These are phyloP conservation scores for Leptoxyphium fumago DNA, from an alignment of 2,329 filamentous ascomycete species.

Conservation along the genomic window DNA sequence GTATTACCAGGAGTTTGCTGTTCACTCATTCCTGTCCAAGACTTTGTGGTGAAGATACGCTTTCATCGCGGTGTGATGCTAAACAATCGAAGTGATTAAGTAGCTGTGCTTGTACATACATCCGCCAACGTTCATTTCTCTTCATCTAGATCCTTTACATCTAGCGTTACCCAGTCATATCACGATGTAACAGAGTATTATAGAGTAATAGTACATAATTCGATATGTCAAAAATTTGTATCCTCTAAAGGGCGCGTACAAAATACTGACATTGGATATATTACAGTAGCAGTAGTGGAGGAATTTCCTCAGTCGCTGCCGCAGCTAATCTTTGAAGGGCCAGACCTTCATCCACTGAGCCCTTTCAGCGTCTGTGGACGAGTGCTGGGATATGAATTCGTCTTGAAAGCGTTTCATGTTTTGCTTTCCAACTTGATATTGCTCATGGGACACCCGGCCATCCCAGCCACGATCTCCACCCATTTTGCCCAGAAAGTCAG, in stretches of 20 bases:
- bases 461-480: constrained; percentile 5
- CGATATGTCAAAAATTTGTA: no score
- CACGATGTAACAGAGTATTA: no score
- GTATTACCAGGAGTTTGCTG: background rate
- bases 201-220: no score
- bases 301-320: background rate
- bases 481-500: constrained; percentile 3
- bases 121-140: no score
- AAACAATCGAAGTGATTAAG: no score
- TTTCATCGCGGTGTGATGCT: no score
- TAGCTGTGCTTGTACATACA: no score
- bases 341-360: constrained; percentile 2
- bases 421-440: constrained; percentile 3
- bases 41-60: background rate
- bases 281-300: no score
- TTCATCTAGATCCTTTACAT: no score
- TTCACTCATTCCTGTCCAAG: background rate
- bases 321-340: constrained; percentile 1
- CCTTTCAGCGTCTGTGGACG: constrained; percentile 3
- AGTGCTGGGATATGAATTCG: constrained; percentile 5
- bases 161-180: no score
- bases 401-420: constrained; percentile 4
- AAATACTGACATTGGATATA: no score
- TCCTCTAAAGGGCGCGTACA: no score
- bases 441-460: constrained; percentile 3